Percentiles rank a stretch among this genome's conserved stretches.
Conservation (phyloP, 371 early-diverging fungal genomes). For the Polyrhizophydium stewartii region DNA sequence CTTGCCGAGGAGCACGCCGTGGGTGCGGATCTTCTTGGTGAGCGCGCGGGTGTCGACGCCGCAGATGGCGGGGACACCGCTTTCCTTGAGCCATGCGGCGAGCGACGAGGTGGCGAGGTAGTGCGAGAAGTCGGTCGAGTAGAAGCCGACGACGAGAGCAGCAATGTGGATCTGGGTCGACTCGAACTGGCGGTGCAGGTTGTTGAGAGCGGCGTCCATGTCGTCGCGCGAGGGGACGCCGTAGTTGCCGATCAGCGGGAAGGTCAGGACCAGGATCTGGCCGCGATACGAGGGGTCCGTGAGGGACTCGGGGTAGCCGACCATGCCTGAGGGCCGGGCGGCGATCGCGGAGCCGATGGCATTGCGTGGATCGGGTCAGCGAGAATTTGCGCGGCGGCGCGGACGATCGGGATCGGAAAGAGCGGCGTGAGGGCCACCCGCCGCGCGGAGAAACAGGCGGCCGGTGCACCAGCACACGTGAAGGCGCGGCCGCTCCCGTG, state of each 20-base stretch:
- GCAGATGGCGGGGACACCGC: slow-evolving; percentile 84
- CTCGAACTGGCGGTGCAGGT: slow-evolving; percentile 83
- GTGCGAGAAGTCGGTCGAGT: slow-evolving; percentile 85
- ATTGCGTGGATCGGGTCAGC: no score
- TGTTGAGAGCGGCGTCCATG: slow-evolving; percentile 69
- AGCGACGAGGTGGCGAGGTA: slow-evolving; percentile 85
- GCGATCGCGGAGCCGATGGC: not conserved
- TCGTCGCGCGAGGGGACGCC: slow-evolving; percentile 85
- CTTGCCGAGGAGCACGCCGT: slow-evolving; percentile 86
- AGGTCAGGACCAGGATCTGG: slow-evolving; percentile 94
- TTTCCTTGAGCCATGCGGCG: slow-evolving; percentile 80
- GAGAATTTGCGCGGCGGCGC: no score
- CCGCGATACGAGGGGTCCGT: slow-evolving; percentile 95
- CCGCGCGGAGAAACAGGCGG: no score
- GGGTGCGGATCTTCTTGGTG: slow-evolving; percentile 86
- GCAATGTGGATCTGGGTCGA: slow-evolving; percentile 87
- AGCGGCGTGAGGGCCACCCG: no score
- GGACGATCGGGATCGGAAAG: no score
- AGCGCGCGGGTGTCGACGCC: slow-evolving; percentile 93
- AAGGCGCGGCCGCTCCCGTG: no score
- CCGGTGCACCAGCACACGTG: no score
- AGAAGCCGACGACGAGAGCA: slow-evolving; percentile 85
- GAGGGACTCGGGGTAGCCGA: slow-evolving; percentile 92
- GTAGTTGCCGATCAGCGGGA: slow-evolving; percentile 94
- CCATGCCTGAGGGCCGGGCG: slow-evolving; percentile 56